A percentile compares a stretch with the other conserved stretches of the same genome.
These are phyloP conservation scores for Clohesyomyces aquaticus DNA, from an alignment of 495 filamentous ascomycete genomes.

Conservation along the genomic window DNA sequence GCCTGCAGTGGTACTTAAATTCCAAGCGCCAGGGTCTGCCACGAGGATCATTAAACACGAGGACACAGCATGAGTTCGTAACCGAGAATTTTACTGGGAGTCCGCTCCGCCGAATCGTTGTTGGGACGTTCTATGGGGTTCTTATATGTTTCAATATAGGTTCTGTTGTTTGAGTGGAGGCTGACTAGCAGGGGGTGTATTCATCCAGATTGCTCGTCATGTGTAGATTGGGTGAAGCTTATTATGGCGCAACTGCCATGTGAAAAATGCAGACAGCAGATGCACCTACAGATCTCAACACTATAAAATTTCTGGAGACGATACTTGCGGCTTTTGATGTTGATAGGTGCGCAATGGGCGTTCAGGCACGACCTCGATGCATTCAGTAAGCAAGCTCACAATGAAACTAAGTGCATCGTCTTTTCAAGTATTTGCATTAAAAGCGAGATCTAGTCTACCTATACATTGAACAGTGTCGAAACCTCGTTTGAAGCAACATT, in stretches of 20 bases:
- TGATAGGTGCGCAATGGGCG: too few relatives aligned
- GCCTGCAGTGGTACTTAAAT: too few relatives aligned
- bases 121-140: background rate
- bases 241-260: background rate
- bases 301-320: too few relatives aligned
- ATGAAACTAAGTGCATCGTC: too few relatives aligned
- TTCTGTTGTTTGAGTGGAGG: background rate
- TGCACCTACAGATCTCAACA: too few relatives aligned
- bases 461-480: too few relatives aligned
- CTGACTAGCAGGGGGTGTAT: background rate
- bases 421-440: too few relatives aligned
- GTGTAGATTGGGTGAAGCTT: background rate
- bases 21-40: background rate
- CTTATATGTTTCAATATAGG: background rate
- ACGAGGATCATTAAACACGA: background rate
- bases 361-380: too few relatives aligned
- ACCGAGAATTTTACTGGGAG: background rate
- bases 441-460: too few relatives aligned
- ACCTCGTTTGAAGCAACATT: too few relatives aligned
- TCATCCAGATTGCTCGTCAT: background rate
- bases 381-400: too few relatives aligned
- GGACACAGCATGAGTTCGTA: background rate
- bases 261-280: background rate
- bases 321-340: too few relatives aligned
- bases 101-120: background rate